phyloP scores from a whole-genome alignment of 116 monocot genomes.

The Cymodocea nodosa region DNA sequence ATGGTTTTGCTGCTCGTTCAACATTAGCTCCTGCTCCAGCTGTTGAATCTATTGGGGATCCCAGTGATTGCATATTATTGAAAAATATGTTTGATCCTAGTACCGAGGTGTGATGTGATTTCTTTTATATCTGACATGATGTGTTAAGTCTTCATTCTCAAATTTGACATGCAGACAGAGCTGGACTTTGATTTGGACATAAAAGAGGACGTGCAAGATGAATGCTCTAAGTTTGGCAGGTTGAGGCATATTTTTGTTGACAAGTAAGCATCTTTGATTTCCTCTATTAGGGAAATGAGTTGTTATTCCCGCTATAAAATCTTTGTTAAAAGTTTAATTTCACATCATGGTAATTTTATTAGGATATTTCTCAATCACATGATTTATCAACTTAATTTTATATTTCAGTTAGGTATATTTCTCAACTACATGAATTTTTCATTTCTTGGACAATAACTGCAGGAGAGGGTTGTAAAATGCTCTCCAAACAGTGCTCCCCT shows the following conservation, averaged over 20 bases:
- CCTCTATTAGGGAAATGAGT: too few species aligned
- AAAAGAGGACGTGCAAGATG: conserved; percentile 79
- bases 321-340: too few species aligned
- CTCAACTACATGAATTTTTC: too few species aligned
- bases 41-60: conserved; percentile 32
- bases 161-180: conserved; percentile 45
- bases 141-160: background rate
- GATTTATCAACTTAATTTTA: too few species aligned
- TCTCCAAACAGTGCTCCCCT: too few species aligned
- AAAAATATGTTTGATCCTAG: conserved; percentile 92
- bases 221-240: conserved; percentile 68
- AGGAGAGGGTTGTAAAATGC: too few species aligned
- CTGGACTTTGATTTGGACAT: conserved; percentile 95
- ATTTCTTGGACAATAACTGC: too few species aligned
- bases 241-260: conserved; percentile 79
- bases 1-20: conserved; percentile 15
- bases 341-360: too few species aligned
- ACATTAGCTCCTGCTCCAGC: conserved; percentile 4
- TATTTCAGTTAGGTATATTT: too few species aligned
- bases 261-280: conserved; percentile 32
- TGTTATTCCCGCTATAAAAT: too few species aligned
- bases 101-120: conserved; percentile 35
- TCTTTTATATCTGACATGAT: background rate
- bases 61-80: conserved; percentile 58
- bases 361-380: too few species aligned